These are phyloP conservation scores for Geranium incanum DNA, from an alignment of 441 rosid genomes.

Conservation along the genomic window DNA sequence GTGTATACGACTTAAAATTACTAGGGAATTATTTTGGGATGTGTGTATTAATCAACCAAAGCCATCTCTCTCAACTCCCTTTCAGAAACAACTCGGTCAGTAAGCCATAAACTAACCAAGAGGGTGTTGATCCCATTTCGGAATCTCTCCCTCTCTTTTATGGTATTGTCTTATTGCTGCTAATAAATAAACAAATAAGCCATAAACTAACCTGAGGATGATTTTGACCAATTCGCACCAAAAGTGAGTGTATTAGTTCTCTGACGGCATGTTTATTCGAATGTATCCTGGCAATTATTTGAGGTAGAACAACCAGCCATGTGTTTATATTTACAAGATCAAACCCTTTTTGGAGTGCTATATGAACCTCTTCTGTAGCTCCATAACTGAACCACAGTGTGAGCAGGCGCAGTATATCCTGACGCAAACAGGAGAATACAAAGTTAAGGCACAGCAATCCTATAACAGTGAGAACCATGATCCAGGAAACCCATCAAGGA, in stretches of 20 bases:
- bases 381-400: slow-evolving; percentile 99
- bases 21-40: neutral
- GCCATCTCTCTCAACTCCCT: neutral
- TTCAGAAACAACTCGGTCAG: neutral
- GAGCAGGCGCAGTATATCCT: slow-evolving; percentile 99
- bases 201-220: slow-evolving; percentile 89
- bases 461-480: neutral
- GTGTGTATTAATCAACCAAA: neutral
- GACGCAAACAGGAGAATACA: slow-evolving; percentile 28
- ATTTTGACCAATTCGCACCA: slow-evolving; percentile 89
- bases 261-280: slow-evolving; percentile 93
- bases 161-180: too few relatives aligned
- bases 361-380: slow-evolving; percentile 86
- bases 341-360: slow-evolving; percentile 82
- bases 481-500: neutral
- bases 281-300: slow-evolving; percentile 99
- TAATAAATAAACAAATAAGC: neutral
- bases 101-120: slow-evolving; percentile 41
- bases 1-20: neutral
- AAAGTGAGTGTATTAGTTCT: slow-evolving; percentile 86
- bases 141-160: too few relatives aligned
- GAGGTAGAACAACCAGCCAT: slow-evolving; percentile 98
- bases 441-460: neutral
- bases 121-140: too few relatives aligned
- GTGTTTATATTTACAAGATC: slow-evolving; percentile 88